A percentile compares a stretch with the other conserved stretches of the same genome.
Evolutionary conservation across 2,329 filamentous ascomycete species (phyloP).

Genomic region (Alternaria sp.): DNA sequence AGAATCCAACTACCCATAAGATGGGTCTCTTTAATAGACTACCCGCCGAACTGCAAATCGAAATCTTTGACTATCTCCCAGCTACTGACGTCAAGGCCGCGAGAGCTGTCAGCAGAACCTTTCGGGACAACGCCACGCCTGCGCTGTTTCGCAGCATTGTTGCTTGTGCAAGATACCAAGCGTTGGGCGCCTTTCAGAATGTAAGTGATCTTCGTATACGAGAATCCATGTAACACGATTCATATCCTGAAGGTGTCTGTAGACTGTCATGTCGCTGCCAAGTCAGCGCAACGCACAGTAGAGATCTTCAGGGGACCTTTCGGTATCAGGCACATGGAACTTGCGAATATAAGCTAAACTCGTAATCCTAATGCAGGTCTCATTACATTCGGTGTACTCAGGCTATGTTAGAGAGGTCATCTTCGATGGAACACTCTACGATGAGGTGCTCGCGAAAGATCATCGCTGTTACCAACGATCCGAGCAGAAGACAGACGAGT

Average conservation of each 20-base stretch:
- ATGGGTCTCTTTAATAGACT: conserved; percentile 25
- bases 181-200: conserved; percentile 40
- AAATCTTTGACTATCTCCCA: conserved; percentile 38
- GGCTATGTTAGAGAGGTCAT: conserved; percentile 44
- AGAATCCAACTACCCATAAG: background rate
- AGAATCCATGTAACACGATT: background rate
- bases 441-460: conserved; percentile 21
- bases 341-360: background rate
- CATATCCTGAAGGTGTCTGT: background rate
- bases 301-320: background rate
- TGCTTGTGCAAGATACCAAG: conserved; percentile 40
- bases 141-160: conserved; percentile 36
- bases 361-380: background rate
- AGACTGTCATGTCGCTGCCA: background rate
- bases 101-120: conserved; percentile 29
- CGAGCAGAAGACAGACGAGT: conserved; percentile 9
- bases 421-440: conserved; percentile 42
- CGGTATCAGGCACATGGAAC: background rate
- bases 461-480: conserved; percentile 17
- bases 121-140: conserved; percentile 36
- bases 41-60: conserved; percentile 42
- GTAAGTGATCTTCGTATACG: conserved; percentile 11
- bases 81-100: conserved; percentile 35
- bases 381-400: conserved; percentile 32
- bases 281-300: background rate